A percentile compares a stretch with the other conserved stretches of the same genome.
These are phyloP conservation scores for Acacia confusa DNA, from an alignment of 306 rosid species.

Conservation along the genomic window DNA sequence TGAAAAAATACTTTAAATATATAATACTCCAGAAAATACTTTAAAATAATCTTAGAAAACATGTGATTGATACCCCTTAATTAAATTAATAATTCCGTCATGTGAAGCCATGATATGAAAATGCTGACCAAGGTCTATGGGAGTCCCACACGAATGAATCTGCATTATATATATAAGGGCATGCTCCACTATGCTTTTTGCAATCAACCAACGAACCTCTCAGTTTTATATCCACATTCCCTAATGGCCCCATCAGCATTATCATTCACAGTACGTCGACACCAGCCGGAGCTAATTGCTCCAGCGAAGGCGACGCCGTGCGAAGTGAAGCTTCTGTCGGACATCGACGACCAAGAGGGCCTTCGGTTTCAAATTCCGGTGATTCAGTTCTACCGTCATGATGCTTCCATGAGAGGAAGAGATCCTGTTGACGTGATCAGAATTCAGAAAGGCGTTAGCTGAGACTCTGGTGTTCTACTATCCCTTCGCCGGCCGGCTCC, in stretches of 20 bases:
- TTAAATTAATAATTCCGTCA: not conserved
- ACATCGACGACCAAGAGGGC: slow-evolving; percentile 4
- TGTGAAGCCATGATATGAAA: not conserved
- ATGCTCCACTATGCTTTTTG: not conserved
- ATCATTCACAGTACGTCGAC: not conserved
- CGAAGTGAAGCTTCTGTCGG: not conserved
- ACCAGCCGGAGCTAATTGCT: not conserved
- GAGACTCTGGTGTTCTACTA: slow-evolving; percentile 2
- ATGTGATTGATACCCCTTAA: too few relatives aligned
- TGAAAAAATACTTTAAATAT: too few relatives aligned
- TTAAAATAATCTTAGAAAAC: too few relatives aligned
- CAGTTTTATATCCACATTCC: not conserved
- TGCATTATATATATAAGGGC: not conserved
- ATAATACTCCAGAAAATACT: too few relatives aligned
- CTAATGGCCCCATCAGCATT: not conserved
- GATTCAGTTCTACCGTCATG: not conserved
- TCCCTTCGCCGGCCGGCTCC: not conserved
- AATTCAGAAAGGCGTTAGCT: not conserved
- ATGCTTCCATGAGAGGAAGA: not conserved
- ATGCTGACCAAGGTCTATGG: not conserved
- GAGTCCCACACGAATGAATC: not conserved
- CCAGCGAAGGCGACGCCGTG: not conserved
- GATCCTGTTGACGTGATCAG: not conserved
- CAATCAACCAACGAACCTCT: not conserved
- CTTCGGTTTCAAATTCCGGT: not conserved